A percentile compares a stretch with the other conserved stretches of the same genome.
phyloP scores from a whole-genome alignment of 148 eudicot species.

The Arctostaphylos glauca region DNA sequence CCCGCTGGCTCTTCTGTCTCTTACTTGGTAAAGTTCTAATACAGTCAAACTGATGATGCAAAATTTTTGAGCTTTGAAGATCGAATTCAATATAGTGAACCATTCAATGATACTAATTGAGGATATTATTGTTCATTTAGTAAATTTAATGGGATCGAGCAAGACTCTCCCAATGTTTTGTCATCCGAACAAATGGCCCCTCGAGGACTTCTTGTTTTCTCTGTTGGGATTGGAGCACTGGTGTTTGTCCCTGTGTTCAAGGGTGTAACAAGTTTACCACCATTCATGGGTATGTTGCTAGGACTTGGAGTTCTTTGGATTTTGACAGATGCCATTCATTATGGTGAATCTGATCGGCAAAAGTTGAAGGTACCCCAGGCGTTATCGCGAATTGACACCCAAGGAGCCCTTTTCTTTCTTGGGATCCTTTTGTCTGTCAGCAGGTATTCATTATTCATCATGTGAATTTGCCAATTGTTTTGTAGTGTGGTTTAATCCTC shows the following conservation, averaged over 20 bases:
- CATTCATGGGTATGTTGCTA: constrained; percentile 93
- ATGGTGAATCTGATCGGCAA: too few relatives aligned
- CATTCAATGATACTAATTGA: constrained; percentile 8
- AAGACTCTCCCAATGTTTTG: constrained; percentile 54
- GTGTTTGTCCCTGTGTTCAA: constrained; percentile 92
- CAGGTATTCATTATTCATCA: constrained; percentile 46
- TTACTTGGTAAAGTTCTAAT: constrained; percentile 59
- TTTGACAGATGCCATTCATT: constrained; percentile 92
- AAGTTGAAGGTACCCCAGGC: constrained; percentile 94
- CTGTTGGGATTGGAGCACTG: constrained; percentile 83
- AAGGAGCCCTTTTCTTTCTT: constrained; percentile 95
- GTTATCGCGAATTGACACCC: constrained; percentile 94
- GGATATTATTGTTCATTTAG: constrained; percentile 39
- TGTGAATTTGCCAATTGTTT: background rate
- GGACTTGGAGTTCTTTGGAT: constrained; percentile 98
- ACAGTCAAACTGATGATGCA: background rate
- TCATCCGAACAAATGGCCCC: constrained; percentile 97
- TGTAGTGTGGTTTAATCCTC: too few relatives aligned
- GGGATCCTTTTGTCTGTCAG: constrained; percentile 95
- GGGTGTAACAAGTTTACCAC: constrained; percentile 85
- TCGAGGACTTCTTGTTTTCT: constrained; percentile 85
- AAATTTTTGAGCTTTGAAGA: constrained; percentile 11
- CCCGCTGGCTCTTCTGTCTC: constrained; percentile 87
- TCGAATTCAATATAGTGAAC: background rate
- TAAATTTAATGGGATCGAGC: constrained; percentile 72